Evolutionary conservation across 2,329 filamentous ascomycete genomes (phyloP), one percentile per base, ranked within the genome.

Genomic region (Penicillium sp.): DNA sequence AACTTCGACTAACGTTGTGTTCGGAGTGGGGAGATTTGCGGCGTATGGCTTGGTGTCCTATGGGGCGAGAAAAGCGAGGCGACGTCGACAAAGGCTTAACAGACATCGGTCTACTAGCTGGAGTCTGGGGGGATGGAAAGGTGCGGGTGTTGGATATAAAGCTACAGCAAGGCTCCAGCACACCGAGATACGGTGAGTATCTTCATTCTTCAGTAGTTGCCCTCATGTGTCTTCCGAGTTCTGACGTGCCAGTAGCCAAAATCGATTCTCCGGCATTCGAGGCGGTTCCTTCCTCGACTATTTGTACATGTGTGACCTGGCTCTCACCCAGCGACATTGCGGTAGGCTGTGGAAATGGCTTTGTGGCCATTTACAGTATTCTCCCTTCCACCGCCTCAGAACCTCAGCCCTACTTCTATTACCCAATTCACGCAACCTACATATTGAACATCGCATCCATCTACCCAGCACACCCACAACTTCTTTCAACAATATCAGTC

Each of bases 301-400:
- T 87, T 3, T 86, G 79, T 60, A 84, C 84, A 9, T 81, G 77
- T 58, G 60, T 87, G 13, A 72, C 80, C 19, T 88, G 85, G 83
- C 71, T 87, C 14, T 85, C 82, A 11, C 76, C 78, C 2, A 80
- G 74, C 14, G 79, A 84, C 39, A 71, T 88, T 52, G 80, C 80
- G 3, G 81, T 81, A 21, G 82, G 81, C 29, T 83, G 80, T 52
- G 79, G 84, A 8, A 81, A 84, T 61, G 86, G 85, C 3, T 82
- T 76, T 54, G 71, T 87, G 4, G 81, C 78, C 4, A 71, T 86
- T 24, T 87, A 81, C 77, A 81, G 77, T 58, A 71, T 78, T 56
- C 51, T 61, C n/a, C 56, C 66, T 54, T 59, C 61, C 7, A 54
- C 56, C 9, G 37, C 54, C 4, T 39, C 65, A 27, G 58, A 65